Evolutionary conservation across 306 rosid genomes (phyloP).

Genomic region (Cotoneaster glaucophyllus): DNA sequence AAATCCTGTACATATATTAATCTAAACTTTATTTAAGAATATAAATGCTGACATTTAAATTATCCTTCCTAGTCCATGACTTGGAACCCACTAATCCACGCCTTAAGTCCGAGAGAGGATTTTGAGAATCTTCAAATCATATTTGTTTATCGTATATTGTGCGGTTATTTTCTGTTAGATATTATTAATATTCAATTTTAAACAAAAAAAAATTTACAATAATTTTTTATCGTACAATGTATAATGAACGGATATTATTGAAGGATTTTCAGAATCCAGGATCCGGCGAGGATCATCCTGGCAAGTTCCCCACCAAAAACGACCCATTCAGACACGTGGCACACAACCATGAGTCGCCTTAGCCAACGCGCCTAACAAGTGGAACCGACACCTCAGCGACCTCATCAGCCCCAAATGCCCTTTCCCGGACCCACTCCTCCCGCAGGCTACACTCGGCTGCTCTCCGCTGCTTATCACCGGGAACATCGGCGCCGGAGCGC

Average conservation of each 20-base stretch:
- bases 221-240: no score
- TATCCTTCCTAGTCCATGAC: not conserved
- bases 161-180: no score
- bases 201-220: no score
- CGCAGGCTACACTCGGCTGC: not conserved
- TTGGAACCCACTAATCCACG: not conserved
- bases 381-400: conserved; percentile 22
- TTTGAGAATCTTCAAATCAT: no score
- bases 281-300: no score
- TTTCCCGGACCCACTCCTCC: not conserved
- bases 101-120: not conserved
- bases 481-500: conserved; percentile 23
- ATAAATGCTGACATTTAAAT: no score
- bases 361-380: conserved; percentile 16
- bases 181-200: no score
- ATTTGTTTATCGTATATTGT: no score
- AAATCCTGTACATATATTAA: no score
- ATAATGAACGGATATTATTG: no score
- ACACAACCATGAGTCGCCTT: conserved; percentile 26
- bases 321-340: conserved; percentile 8
- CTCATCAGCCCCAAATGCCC: conserved; percentile 21
- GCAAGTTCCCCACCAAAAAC: not conserved
- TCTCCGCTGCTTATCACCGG: conserved; percentile 2
- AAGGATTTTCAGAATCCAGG: no score
- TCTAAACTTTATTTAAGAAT: no score